Conservation (phyloP, 768 basidiomycete genomes). For the Tulasnella sp. region DNA sequence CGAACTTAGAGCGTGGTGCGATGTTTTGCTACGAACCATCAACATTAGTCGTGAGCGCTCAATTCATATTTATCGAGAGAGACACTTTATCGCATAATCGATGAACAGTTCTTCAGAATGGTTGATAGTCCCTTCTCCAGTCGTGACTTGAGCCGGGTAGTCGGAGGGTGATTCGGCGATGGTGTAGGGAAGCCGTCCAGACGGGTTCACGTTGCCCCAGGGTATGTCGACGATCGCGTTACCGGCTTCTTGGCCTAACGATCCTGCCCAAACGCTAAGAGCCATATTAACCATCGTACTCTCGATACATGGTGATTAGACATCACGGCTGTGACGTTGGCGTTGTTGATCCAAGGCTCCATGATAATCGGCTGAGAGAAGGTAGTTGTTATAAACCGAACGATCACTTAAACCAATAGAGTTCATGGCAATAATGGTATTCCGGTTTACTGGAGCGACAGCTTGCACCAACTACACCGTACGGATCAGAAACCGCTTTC, state of each 20-base stretch:
- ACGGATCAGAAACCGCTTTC: background rate
- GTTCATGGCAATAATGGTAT: constrained; percentile 72
- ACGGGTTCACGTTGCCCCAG: constrained; percentile 64
- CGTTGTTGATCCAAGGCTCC: constrained; percentile 63
- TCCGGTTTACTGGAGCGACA: constrained; percentile 55
- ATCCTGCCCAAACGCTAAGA: constrained; percentile 38
- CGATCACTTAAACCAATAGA: constrained; percentile 41
- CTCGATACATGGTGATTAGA: background rate
- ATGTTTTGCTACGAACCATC: constrained; percentile 26
- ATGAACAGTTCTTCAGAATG: constrained; percentile 55
- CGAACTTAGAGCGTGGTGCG: constrained; percentile 38
- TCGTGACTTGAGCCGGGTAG: constrained; percentile 25
- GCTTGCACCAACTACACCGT: constrained; percentile 30
- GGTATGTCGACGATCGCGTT: constrained; percentile 54
- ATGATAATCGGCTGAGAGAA: constrained; percentile 36
- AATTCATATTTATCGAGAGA: background rate
- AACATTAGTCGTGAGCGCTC: background rate
- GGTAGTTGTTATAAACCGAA: background rate
- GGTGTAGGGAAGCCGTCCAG: constrained; percentile 31
- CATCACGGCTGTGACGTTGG: constrained; percentile 50
- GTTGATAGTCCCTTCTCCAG: constrained; percentile 42
- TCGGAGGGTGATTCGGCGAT: constrained; percentile 29
- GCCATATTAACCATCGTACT: constrained; percentile 24
- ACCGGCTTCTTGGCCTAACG: constrained; percentile 70
- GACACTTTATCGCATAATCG: constrained; percentile 41